Evolutionary conservation across 192 early-diverging fungal genomes (phyloP).

Genomic region (Entomortierella chlamydospora): DNA sequence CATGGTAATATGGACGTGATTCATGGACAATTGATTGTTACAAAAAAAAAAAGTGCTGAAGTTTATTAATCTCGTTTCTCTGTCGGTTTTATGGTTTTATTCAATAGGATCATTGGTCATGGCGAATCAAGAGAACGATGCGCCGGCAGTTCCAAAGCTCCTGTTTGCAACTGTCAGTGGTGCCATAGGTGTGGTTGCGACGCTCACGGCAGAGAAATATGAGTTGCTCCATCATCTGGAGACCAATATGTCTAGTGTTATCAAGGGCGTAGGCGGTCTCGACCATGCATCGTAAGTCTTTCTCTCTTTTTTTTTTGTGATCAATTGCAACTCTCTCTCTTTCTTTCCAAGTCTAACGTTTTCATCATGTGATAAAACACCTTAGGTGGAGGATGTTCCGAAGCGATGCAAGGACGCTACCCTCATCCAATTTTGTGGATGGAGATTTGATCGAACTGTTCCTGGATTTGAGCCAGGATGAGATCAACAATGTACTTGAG

Average conservation of each 20-base stretch:
- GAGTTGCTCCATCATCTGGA: slow-evolving; percentile 73
- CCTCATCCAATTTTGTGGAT: slow-evolving; percentile 78
- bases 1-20: slow-evolving; percentile 78
- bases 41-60: not conserved
- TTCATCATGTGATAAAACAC: not conserved
- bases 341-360: not conserved
- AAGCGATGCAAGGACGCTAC: slow-evolving; percentile 60
- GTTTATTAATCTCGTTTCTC: too few species aligned
- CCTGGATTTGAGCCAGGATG: slow-evolving; percentile 71
- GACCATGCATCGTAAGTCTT: slow-evolving; percentile 64
- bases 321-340: too few species aligned
- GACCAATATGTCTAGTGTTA: slow-evolving; percentile 66
- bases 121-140: slow-evolving; percentile 71
- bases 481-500: slow-evolving; percentile 49
- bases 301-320: slow-evolving; percentile 4
- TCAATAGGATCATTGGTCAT: slow-evolving; percentile 80
- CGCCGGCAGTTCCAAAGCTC: slow-evolving; percentile 64
- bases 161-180: slow-evolving; percentile 86
- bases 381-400: slow-evolving; percentile 73
- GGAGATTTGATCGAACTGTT: slow-evolving; percentile 94
- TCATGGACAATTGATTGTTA: too few species aligned
- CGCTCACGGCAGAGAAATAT: slow-evolving; percentile 69
- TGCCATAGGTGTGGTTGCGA: slow-evolving; percentile 80
- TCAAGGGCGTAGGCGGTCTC: slow-evolving; percentile 69
- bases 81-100: not conserved